Conservation (phyloP, 306 rosid genomes). For the Vicia sativa region DNA sequence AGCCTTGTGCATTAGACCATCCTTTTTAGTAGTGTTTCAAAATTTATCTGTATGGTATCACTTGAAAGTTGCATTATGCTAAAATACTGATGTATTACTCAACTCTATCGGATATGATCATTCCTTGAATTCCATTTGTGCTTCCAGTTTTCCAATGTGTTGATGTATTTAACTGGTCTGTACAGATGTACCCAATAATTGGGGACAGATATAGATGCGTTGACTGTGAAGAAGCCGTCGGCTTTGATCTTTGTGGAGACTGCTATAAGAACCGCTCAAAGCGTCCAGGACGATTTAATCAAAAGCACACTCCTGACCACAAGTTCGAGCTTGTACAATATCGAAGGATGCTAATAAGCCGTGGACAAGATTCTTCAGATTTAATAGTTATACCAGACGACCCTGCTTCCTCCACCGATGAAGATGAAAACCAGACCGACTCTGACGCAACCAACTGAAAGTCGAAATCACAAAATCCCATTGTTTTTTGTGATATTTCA, state of each 20-base stretch:
- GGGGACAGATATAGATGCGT: slow-evolving; percentile 80
- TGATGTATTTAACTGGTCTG: slow-evolving; percentile 26
- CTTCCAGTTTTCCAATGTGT: slow-evolving; percentile 11
- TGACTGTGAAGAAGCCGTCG: slow-evolving; percentile 64
- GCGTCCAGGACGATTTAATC: slow-evolving; percentile 95
- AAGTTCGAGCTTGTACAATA: slow-evolving; percentile 42
- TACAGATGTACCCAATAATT: slow-evolving; percentile 66
- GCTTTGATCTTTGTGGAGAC: slow-evolving; percentile 82
- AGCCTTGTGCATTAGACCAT: not conserved
- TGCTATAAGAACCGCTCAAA: slow-evolving; percentile 65
- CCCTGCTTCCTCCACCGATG: slow-evolving; percentile 21
- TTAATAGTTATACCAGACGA: slow-evolving; percentile 34
- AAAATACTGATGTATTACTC: slow-evolving; percentile 19
- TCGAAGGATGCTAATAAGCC: not conserved
- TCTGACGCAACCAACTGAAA: slow-evolving; percentile 40
- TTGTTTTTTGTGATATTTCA: slow-evolving; percentile 23
- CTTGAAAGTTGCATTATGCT: slow-evolving; percentile 2
- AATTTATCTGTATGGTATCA: slow-evolving; percentile 1
- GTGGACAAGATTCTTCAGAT: slow-evolving; percentile 31
- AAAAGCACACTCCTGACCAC: slow-evolving; percentile 87
- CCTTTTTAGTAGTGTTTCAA: not conserved
- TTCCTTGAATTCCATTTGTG: slow-evolving; percentile 13
- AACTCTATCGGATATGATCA: slow-evolving; percentile 21
- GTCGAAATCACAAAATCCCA: slow-evolving; percentile 15
- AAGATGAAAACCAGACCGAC: slow-evolving; percentile 39